A percentile compares a stretch with the other conserved stretches of the same genome.
Conservation (phyloP, 2,329 filamentous ascomycete genomes). For the Teratosphaeria destructans region DNA sequence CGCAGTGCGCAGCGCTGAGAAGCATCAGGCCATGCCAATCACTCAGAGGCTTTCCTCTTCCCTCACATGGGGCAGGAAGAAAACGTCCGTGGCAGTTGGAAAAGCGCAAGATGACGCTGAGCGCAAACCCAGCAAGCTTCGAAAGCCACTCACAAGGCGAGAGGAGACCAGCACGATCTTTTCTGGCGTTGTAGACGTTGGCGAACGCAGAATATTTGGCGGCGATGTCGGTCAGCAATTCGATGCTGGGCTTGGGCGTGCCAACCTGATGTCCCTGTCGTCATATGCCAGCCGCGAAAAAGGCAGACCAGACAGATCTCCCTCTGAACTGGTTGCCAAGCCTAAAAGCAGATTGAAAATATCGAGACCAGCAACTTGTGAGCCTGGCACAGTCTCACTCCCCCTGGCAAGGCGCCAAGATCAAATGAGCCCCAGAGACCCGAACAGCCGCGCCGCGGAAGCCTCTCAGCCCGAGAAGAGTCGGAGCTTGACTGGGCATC, state of each 20-base stretch:
- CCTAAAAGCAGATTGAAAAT: not conserved
- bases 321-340: not conserved
- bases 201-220: not conserved
- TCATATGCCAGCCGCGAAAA: not conserved
- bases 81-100: not conserved
- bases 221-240: not conserved
- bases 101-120: not conserved
- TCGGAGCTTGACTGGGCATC: not conserved
- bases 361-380: not conserved
- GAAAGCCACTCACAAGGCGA: not conserved
- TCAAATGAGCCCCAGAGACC: not conserved
- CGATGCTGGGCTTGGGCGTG: not conserved
- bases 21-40: not conserved
- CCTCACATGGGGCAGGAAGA: not conserved
- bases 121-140: not conserved
- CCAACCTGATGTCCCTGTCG: not conserved
- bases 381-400: not conserved
- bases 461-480: not conserved
- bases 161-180: not conserved
- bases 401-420: not conserved
- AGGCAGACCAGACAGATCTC: not conserved
- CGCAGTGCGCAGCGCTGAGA: not conserved
- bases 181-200: not conserved
- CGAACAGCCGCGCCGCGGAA: not conserved
- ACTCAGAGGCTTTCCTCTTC: not conserved